These are phyloP conservation scores for Cryptosporidium parvum DNA, from an alignment of 169 alveolate genomes.

Conservation along the genomic window DNA sequence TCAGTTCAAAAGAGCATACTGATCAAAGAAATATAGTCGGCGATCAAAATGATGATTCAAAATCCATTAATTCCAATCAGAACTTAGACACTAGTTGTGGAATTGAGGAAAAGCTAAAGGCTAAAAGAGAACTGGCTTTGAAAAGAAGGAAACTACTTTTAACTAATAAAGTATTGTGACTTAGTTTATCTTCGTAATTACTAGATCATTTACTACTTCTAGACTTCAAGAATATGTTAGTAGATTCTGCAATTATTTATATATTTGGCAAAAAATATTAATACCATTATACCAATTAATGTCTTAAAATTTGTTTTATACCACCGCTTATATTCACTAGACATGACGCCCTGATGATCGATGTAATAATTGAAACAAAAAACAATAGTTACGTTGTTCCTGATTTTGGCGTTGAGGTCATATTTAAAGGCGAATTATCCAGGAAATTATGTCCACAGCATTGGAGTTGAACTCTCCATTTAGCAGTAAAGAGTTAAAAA, in stretches of 20 bases:
- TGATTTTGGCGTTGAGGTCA: constrained; percentile 20
- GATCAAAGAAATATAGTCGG: not conserved
- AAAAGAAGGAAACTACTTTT: constrained; percentile 36
- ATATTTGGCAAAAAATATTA: not conserved
- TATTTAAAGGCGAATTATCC: not conserved
- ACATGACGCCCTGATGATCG: constrained; percentile 63
- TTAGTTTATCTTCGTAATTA: not conserved
- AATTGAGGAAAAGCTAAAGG: not conserved
- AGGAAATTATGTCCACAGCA: constrained; percentile 69
- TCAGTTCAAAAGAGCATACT: not conserved
- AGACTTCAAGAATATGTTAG: not conserved
- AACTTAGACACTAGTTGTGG: not conserved
- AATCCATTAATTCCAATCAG: not conserved
- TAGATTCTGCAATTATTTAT: not conserved
- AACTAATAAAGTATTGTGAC: not conserved
- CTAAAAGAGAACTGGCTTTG: constrained; percentile 27
- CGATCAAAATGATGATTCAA: not conserved
- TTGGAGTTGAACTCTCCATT: constrained; percentile 87
- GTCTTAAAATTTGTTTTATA: constrained; percentile 4
- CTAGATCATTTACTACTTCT: not conserved
- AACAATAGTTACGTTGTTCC: not conserved
- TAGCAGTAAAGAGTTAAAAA: constrained; percentile 87
- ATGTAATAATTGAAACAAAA: not conserved
- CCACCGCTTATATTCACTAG: constrained; percentile 66
- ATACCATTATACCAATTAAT: not conserved